A percentile compares a stretch with the other conserved stretches of the same genome.
These are phyloP conservation scores for Rhizomucor pusillus DNA, from an alignment of 371 early-diverging fungal genomes.

Conservation along the genomic window DNA sequence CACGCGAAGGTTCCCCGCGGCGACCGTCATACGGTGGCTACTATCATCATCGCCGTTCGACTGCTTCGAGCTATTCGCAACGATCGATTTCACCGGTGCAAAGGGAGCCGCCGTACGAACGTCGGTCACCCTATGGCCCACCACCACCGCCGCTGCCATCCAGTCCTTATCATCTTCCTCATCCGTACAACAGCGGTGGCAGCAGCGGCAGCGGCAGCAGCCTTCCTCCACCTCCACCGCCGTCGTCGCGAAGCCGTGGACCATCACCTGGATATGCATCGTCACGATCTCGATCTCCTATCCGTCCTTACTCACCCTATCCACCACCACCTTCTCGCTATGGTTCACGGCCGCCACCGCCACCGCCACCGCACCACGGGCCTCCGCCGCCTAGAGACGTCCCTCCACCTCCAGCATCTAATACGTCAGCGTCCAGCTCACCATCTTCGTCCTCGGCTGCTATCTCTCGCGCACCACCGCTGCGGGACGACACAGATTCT, in stretches of 20 bases:
- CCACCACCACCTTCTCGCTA: constrained; percentile 5
- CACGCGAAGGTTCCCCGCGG: constrained; percentile 28
- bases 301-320: background rate
- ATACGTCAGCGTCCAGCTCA: constrained; percentile 1
- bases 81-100: constrained; percentile 32
- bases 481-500: background rate
- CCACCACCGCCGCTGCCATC: constrained; percentile 12
- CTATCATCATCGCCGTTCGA: constrained; percentile 22
- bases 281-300: background rate
- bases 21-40: constrained; percentile 33
- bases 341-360: background rate
- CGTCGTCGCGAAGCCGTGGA: constrained; percentile 4
- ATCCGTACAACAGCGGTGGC: constrained; percentile 1
- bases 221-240: constrained; percentile 2
- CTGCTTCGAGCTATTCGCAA: constrained; percentile 18
- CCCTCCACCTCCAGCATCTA: background rate
- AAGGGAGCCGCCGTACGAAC: constrained; percentile 30
- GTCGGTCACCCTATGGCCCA: constrained; percentile 17
- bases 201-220: background rate
- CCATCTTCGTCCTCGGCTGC: background rate
- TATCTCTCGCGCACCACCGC: background rate
- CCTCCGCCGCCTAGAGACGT: too few relatives aligned
- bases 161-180: constrained; percentile 6
- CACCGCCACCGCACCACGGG: too few relatives aligned
- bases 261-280: constrained; percentile 4